These are phyloP conservation scores for Zasmidium cellare DNA, from an alignment of 2,329 filamentous ascomycete genomes.

Conservation along the genomic window DNA sequence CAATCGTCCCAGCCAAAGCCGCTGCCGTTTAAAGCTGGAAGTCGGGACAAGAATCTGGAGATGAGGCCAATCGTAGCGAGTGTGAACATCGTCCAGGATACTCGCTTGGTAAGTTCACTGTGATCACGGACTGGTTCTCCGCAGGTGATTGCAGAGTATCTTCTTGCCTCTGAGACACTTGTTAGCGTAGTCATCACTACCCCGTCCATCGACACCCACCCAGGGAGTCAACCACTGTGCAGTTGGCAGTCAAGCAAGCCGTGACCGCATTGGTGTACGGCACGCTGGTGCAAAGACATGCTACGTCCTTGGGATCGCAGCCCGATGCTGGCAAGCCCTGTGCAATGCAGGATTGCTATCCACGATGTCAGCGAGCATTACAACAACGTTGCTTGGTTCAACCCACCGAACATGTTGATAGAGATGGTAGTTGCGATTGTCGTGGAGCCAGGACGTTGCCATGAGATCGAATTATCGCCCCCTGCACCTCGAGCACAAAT, in stretches of 20 bases:
- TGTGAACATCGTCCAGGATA: constrained; percentile 18
- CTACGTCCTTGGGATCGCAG: constrained; percentile 12
- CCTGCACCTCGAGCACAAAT: not conserved
- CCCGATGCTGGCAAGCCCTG: constrained; percentile 10
- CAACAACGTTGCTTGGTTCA: not conserved
- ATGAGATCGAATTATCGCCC: not conserved
- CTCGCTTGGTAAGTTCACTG: constrained; percentile 4
- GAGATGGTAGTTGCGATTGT: constrained; percentile 6
- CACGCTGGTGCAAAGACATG: constrained; percentile 15
- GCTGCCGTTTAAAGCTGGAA: constrained; percentile 12
- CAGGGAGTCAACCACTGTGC: constrained; percentile 14
- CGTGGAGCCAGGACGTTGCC: not conserved
- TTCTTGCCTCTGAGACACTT: constrained; percentile 3
- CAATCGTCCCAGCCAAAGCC: constrained; percentile 19
- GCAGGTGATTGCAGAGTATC: constrained; percentile 18
- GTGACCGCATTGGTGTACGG: constrained; percentile 7
- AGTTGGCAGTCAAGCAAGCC: constrained; percentile 15
- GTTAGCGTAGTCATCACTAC: too few relatives aligned
- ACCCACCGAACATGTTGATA: constrained; percentile 19
- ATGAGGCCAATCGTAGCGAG: constrained; percentile 15
- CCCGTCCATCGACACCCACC: too few relatives aligned
- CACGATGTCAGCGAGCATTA: not conserved
- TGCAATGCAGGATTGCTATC: constrained; percentile 15
- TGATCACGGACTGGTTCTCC: constrained; percentile 15
- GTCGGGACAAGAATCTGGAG: constrained; percentile 14